phyloP scores from a whole-genome alignment of 345 rosid genomes.

The Kandelia obovata region DNA sequence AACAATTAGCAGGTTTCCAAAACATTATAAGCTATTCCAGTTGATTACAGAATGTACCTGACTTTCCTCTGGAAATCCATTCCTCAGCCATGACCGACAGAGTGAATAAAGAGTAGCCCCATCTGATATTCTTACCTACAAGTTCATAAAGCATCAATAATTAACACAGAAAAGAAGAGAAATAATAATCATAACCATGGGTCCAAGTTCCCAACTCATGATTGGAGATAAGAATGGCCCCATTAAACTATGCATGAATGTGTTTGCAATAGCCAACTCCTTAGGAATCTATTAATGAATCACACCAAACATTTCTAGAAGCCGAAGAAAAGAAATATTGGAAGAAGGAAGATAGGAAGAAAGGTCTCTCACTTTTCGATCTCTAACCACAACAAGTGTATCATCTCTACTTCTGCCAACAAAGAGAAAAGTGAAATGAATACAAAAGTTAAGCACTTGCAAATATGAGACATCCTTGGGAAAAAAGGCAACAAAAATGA shows the following conservation, averaged over 20 bases:
- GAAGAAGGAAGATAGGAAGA: conserved; percentile 5
- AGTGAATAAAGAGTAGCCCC: conserved; percentile 80
- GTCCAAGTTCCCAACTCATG: neutral
- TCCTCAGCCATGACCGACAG: conserved; percentile 91
- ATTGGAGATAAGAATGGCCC: neutral
- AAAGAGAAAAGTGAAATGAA: conserved; percentile 15
- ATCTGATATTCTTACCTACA: conserved; percentile 62
- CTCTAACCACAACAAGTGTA: conserved; percentile 43
- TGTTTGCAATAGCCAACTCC: neutral
- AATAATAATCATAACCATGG: neutral
- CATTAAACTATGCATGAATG: neutral
- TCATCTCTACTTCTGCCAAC: conserved; percentile 52
- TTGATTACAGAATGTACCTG: conserved; percentile 46
- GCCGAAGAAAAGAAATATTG: neutral
- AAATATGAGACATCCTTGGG: neutral
- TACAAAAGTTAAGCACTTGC: neutral
- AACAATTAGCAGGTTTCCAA: too few relatives aligned
- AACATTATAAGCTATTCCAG: neutral
- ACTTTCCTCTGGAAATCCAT: conserved; percentile 61
- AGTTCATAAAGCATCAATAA: neutral
- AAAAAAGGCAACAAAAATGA: neutral
- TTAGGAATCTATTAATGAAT: neutral
- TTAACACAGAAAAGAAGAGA: neutral
- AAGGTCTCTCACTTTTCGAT: conserved; percentile 55
- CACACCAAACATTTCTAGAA: neutral